phyloP scores from a whole-genome alignment of 257 asterid species.

The Nicotiana knightiana region DNA sequence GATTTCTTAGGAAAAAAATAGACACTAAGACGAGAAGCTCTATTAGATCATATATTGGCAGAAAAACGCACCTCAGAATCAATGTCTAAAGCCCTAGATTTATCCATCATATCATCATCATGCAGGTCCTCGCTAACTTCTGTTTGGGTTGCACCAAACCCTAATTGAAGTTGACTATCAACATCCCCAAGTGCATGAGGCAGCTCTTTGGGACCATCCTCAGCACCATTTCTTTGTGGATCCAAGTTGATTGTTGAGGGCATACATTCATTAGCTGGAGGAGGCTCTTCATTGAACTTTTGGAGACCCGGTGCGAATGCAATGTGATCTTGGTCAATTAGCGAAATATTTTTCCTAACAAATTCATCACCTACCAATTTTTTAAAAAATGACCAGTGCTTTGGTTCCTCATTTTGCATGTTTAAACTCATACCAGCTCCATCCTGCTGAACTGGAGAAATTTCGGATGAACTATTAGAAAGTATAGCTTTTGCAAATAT shows the following conservation, averaged over 20 bases:
- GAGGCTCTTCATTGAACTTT: slow-evolving; percentile 56
- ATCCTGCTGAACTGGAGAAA: slow-evolving; percentile 51
- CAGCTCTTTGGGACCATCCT: slow-evolving; percentile 31
- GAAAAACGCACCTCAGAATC: neutral
- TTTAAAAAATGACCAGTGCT: slow-evolving; percentile 93
- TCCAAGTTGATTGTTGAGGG: slow-evolving; percentile 37
- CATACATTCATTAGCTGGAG: slow-evolving; percentile 46
- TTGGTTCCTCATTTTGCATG: slow-evolving; percentile 79
- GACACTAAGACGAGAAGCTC: neutral
- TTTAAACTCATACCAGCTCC: slow-evolving; percentile 78
- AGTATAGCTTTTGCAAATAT: slow-evolving; percentile 71
- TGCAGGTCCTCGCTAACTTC: slow-evolving; percentile 42
- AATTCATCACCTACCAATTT: slow-evolving; percentile 83
- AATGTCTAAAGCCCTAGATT: slow-evolving; percentile 32
- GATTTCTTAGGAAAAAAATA: neutral
- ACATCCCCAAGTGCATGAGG: slow-evolving; percentile 35
- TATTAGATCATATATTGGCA: neutral
- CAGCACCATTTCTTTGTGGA: slow-evolving; percentile 34
- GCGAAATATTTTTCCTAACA: slow-evolving; percentile 69
- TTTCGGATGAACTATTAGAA: slow-evolving; percentile 48
- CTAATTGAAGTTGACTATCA: slow-evolving; percentile 32
- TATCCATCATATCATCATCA: slow-evolving; percentile 50
- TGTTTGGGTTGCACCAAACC: slow-evolving; percentile 33
- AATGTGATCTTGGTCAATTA: slow-evolving; percentile 86
- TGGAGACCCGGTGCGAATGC: slow-evolving; percentile 47